Conservation (phyloP, 257 asterid genomes). For the Fraxinus anomala region DNA sequence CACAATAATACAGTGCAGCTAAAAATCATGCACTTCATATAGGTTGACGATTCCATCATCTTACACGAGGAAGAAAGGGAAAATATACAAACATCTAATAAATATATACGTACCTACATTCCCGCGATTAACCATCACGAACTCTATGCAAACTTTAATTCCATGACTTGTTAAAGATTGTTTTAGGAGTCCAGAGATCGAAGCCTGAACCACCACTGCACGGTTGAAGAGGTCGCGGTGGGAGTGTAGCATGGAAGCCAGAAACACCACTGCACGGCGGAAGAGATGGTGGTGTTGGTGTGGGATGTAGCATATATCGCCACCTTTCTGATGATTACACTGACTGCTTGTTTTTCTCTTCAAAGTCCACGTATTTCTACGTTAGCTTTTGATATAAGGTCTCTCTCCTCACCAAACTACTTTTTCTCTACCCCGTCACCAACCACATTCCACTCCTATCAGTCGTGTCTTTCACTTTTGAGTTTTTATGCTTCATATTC, state of each 20-base stretch:
- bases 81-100: conserved; percentile 28
- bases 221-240: neutral
- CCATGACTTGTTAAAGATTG: neutral
- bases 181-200: conserved; percentile 26
- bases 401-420: conserved; percentile 50
- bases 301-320: neutral
- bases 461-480: neutral
- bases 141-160: neutral
- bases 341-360: conserved; percentile 24
- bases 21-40: conserved; percentile 38
- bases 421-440: conserved; percentile 9
- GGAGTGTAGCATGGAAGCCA: neutral
- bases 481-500: neutral
- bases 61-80: conserved; percentile 10
- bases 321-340: neutral
- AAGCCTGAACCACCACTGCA: conserved; percentile 17
- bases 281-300: neutral
- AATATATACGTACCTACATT: conserved; percentile 5
- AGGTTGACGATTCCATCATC: conserved; percentile 19
- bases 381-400: conserved; percentile 30
- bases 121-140: conserved; percentile 10
- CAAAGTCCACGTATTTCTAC: conserved; percentile 39
- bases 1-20: conserved; percentile 31
- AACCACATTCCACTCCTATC: conserved; percentile 8
- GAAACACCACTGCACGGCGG: neutral